phyloP scores from a whole-genome alignment of 352 stramenopile species.

The Phytopythium mirpurense region DNA sequence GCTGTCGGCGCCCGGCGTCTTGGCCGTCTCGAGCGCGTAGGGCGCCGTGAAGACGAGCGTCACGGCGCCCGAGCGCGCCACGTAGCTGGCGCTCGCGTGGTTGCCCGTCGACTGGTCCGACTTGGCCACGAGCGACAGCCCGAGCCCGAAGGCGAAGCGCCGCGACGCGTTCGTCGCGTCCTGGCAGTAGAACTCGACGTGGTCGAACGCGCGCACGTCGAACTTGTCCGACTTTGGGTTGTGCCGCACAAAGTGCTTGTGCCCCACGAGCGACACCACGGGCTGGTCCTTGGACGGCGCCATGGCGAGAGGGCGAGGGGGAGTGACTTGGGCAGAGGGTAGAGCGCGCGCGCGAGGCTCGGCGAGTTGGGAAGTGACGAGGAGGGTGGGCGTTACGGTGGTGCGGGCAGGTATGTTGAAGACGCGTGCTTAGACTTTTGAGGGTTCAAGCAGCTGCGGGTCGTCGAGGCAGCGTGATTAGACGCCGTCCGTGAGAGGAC shows the following conservation, averaged over 20 bases:
- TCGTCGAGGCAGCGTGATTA: not conserved
- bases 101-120: conserved; percentile 87
- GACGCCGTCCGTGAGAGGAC: not conserved
- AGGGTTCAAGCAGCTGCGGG: too few relatives aligned
- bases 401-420: too few relatives aligned
- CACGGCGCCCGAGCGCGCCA: conserved; percentile 75
- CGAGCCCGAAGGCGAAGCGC: conserved; percentile 83
- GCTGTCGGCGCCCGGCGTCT: conserved; percentile 36
- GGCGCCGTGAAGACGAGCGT: conserved; percentile 87
- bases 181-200: conserved; percentile 81
- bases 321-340: not conserved
- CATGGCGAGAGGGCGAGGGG: not conserved
- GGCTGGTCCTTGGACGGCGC: not conserved
- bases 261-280: conserved; percentile 59
- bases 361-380: not conserved
- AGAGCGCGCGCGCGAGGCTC: not conserved
- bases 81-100: conserved; percentile 81
- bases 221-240: conserved; percentile 78
- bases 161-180: conserved; percentile 73
- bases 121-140: conserved; percentile 78
- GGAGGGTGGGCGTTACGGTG: too few relatives aligned
- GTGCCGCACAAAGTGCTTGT: conserved; percentile 70
- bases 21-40: conserved; percentile 72
- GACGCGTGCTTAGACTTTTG: too few relatives aligned
- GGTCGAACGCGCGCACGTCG: conserved; percentile 75